These are phyloP conservation scores for thale cress (Arabidopsis thaliana) DNA, from an alignment of 345 rosid species.

Conservation along the genomic window TAIR10.1 NC_003076.8:1572501-1573000, in stretches of 20 bases:
- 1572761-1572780: conserved; percentile 11
- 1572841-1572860: conserved; percentile 47
- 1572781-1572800: conserved; percentile 26
- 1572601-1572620: background rate
- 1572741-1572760: conserved; percentile 9
- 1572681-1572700: background rate
- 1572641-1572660: background rate
- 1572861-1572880: conserved; percentile 46
- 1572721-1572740: background rate
- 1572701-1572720: background rate
- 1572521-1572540: conserved; percentile 64
- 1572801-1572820: conserved; percentile 52
- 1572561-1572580: conserved; percentile 7
- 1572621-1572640: conserved; percentile 9
- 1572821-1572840: conserved; percentile 52
- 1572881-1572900: conserved; percentile 54
- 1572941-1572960: conserved; percentile 83
- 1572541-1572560: conserved; percentile 69
- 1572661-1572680: background rate
- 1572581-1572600: background rate
- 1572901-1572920: conserved; percentile 51
- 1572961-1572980: conserved; percentile 75
- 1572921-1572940: conserved; percentile 74
- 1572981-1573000: conserved; percentile 79
- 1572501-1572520: conserved; percentile 78